Percentiles rank a stretch among this genome's conserved stretches.
Conservation (phyloP, 2,329 filamentous ascomycete species). For the Colletotrichum navitas region DNA sequence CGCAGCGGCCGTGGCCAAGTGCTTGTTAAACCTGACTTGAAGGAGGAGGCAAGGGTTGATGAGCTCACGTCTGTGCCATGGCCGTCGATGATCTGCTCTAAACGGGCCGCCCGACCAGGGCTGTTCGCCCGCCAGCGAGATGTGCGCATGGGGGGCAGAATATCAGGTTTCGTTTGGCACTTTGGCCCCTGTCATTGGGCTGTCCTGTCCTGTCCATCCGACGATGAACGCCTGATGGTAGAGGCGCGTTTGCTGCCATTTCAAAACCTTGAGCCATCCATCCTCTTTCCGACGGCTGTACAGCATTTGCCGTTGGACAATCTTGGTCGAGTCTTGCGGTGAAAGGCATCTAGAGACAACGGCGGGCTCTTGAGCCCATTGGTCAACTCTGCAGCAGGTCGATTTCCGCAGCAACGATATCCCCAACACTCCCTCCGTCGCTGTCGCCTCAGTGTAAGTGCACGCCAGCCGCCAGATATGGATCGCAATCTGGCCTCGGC, state of each 20-base stretch:
- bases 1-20: background rate
- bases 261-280: background rate
- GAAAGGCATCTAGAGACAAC: background rate
- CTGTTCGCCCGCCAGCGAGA: constrained; percentile 22
- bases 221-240: background rate
- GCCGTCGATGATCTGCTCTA: constrained; percentile 31
- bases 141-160: constrained; percentile 33
- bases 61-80: constrained; percentile 35
- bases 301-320: background rate
- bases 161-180: constrained; percentile 25
- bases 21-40: background rate
- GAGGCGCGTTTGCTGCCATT: background rate
- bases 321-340: background rate
- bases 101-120: constrained; percentile 30
- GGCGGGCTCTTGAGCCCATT: background rate
- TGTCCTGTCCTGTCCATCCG: background rate
- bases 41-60: background rate
- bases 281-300: background rate
- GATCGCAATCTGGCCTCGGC: constrained; percentile 21
- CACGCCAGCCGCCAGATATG: background rate
- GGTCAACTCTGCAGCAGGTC: background rate
- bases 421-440: constrained; percentile 4
- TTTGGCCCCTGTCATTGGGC: constrained; percentile 4
- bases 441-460: background rate
- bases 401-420: background rate